phyloP scores from a whole-genome alignment of 192 early-diverging fungal genomes.

The Spinellus fusiger region DNA sequence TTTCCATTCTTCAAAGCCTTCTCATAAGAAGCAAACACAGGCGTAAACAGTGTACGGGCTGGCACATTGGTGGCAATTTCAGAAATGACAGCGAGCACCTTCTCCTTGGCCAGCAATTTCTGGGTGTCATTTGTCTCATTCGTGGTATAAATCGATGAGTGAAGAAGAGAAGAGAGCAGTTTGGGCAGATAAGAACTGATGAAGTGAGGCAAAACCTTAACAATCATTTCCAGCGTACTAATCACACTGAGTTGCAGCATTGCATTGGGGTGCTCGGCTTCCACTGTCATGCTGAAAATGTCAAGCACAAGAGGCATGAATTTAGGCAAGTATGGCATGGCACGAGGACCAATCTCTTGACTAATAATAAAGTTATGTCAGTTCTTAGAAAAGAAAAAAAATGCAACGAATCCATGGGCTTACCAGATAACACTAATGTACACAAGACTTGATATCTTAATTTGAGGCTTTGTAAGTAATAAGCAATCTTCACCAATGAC shows the following conservation, averaged over 20 bases:
- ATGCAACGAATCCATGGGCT: not conserved
- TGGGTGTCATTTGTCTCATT: slow-evolving; percentile 29
- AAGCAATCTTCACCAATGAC: slow-evolving; percentile 42
- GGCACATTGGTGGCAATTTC: slow-evolving; percentile 54
- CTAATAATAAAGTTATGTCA: slow-evolving; percentile 12
- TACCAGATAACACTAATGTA: slow-evolving; percentile 52
- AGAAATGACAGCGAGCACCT: slow-evolving; percentile 36
- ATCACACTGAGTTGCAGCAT: slow-evolving; percentile 51
- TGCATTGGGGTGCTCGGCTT: slow-evolving; percentile 38
- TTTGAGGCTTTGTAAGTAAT: slow-evolving; percentile 32
- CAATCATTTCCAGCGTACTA: slow-evolving; percentile 46
- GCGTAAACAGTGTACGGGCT: slow-evolving; percentile 58
- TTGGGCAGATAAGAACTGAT: slow-evolving; percentile 64
- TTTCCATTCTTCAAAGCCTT: slow-evolving; percentile 44
- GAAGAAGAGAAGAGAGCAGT: slow-evolving; percentile 50
- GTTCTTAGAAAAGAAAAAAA: not conserved
- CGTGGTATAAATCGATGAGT: slow-evolving; percentile 39
- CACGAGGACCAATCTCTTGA: slow-evolving; percentile 68
- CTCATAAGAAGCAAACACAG: slow-evolving; percentile 48
- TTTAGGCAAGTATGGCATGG: slow-evolving; percentile 75
- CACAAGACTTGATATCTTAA: slow-evolving; percentile 50
- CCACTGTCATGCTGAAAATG: slow-evolving; percentile 37
- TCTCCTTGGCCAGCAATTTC: slow-evolving; percentile 34
- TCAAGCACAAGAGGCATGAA: slow-evolving; percentile 76
- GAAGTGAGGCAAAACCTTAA: slow-evolving; percentile 67